Conservation (phyloP, 192 early-diverging fungal genomes). For the Coemansia sp. region DNA sequence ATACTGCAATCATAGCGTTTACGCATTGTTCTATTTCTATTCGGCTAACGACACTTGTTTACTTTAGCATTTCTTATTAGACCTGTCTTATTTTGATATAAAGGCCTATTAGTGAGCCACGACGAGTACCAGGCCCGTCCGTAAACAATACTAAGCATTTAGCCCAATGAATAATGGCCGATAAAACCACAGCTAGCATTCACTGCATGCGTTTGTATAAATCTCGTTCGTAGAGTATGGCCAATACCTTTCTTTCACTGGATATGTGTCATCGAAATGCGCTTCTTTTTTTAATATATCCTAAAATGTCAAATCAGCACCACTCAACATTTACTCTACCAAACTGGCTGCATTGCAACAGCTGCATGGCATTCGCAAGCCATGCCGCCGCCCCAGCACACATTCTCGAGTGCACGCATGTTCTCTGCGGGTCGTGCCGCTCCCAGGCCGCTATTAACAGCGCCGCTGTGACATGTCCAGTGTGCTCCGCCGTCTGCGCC, state of each 20-base stretch:
- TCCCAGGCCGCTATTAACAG: not conserved
- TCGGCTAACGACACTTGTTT: too few relatives aligned
- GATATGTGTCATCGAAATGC: too few relatives aligned
- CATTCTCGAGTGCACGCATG: conserved; percentile 44
- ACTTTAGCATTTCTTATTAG: too few relatives aligned
- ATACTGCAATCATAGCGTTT: too few relatives aligned
- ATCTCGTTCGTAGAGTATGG: not conserved
- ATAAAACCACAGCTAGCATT: too few relatives aligned
- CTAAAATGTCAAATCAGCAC: conserved; percentile 4
- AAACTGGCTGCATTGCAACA: conserved; percentile 47
- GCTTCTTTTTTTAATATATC: not conserved
- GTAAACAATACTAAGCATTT: too few relatives aligned
- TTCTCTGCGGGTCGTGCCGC: conserved; percentile 26
- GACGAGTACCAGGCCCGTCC: too few relatives aligned
- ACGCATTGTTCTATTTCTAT: too few relatives aligned
- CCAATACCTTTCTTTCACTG: not conserved
- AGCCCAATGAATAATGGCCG: too few relatives aligned
- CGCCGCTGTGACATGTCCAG: conserved; percentile 14
- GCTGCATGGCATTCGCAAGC: conserved; percentile 27
- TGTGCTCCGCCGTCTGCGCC: conserved; percentile 34
- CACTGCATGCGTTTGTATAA: too few relatives aligned
- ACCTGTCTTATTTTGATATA: too few relatives aligned
- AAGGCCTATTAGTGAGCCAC: too few relatives aligned
- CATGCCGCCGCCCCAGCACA: conserved; percentile 6
- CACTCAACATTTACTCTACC: conserved; percentile 7